Conservation (phyloP, 768 basidiomycete genomes). For the Suillus hirtellus region DNA sequence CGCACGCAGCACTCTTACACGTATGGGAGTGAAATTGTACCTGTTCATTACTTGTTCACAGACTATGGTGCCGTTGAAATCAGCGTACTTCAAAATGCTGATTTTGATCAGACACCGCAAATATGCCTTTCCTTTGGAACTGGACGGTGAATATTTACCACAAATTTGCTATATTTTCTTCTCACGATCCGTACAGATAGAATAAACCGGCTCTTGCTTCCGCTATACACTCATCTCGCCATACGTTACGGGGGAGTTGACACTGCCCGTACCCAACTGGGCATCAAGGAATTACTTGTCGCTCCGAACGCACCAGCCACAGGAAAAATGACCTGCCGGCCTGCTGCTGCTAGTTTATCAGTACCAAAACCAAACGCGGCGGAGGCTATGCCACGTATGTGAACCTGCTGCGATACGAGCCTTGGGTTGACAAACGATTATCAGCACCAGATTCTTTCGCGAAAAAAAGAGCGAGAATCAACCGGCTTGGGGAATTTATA, state of each 20-base stretch:
- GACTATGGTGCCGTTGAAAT: slow-evolving; percentile 42
- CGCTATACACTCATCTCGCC: slow-evolving; percentile 32
- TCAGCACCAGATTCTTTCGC: slow-evolving; percentile 43
- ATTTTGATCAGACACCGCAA: slow-evolving; percentile 40
- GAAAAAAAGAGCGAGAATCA: slow-evolving; percentile 9
- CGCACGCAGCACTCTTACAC: slow-evolving; percentile 46
- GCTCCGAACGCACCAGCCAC: slow-evolving; percentile 9
- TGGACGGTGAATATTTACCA: slow-evolving; percentile 25
- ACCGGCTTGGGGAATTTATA: background rate
- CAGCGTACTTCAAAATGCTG: slow-evolving; percentile 50
- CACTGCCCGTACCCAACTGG: slow-evolving; percentile 32
- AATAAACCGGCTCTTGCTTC: slow-evolving; percentile 34
- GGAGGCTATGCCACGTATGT: slow-evolving; percentile 41
- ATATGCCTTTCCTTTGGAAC: slow-evolving; percentile 24
- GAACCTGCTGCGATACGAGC: slow-evolving; percentile 9
- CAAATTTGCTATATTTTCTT: background rate
- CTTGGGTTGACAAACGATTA: slow-evolving; percentile 13
- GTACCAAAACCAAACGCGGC: slow-evolving; percentile 8
- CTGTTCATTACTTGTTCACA: slow-evolving; percentile 47
- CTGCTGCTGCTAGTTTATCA: slow-evolving; percentile 20
- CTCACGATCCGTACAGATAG: slow-evolving; percentile 26
- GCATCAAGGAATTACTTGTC: slow-evolving; percentile 34
- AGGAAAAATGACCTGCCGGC: background rate
- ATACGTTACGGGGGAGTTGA: slow-evolving; percentile 28
- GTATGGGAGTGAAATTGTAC: slow-evolving; percentile 43